Base-by-base conservation (phyloP, 306 rosid species). In the Malus sylvestris region DNA sequence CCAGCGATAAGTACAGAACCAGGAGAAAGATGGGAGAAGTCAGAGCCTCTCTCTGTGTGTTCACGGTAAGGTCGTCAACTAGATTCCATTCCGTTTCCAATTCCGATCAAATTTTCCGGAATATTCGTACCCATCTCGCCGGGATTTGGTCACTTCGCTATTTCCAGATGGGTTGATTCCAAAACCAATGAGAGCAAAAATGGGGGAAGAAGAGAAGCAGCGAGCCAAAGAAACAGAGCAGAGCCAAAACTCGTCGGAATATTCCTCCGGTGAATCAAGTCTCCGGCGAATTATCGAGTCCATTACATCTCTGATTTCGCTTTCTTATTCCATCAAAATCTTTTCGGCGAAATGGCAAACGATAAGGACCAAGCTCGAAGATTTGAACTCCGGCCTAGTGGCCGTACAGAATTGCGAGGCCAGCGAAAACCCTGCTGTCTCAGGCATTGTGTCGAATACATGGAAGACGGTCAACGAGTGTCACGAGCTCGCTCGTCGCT, bases 331-430 rank as follows among this genome's bases (percentile, higher is more conserved):
- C 45, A 82, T 81, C 78, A 87, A 86, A 73, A 96, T 91, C 71
- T 93, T 93, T 69, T 72, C 92, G 14, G 92, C 81, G 53, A 93
- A 89, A 83, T 93, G 98, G 98, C 88, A 88, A 15, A 76, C 82
- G 32, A 84, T 93, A 32, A 83, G 97, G 35, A 59, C 14, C 79
- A 91, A 85, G 79, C 98, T 93, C 16, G 91, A 91, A 46, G 92
- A 87, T 15, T 83, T 93, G 66, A 85, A 84, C 78, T 85, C 90
- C 3, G 85, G 83, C 11, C 83, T 93, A 25, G 71, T 85, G 65
- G 89, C 88, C 52, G 85, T 86, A 42, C 94, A 91, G 71, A 86
- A 79, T 67, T 89, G 85, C 79, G 91, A 87, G 59, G 84, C 90
- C 72, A 68, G 84, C 55, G 88, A 81, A 4, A 74, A 80, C 83